phyloP scores from a whole-genome alignment of 768 basidiomycete species.

The Solioccasus polychromus region DNA sequence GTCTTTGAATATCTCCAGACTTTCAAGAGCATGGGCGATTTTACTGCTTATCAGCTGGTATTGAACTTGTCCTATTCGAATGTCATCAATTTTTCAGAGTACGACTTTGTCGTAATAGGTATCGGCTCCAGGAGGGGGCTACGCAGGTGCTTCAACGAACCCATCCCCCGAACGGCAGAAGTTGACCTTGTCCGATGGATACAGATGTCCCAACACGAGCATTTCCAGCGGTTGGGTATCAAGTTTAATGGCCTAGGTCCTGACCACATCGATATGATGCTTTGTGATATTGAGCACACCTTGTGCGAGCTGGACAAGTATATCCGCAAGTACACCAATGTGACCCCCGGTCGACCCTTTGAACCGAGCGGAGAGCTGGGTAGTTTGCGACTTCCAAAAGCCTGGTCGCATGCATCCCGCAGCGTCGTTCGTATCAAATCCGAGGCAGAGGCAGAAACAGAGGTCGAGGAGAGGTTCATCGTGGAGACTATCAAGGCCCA shows the following conservation, averaged over 20 bases:
- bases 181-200: conserved; percentile 65
- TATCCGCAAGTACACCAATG: conserved; percentile 41
- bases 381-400: conserved; percentile 42
- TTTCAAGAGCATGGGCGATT: conserved; percentile 73
- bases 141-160: conserved; percentile 59
- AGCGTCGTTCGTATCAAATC: conserved; percentile 39
- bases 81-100: conserved; percentile 57
- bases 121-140: conserved; percentile 66
- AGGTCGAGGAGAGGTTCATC: conserved; percentile 41
- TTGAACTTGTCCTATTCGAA: conserved; percentile 56
- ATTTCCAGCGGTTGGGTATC: conserved; percentile 60
- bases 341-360: conserved; percentile 37
- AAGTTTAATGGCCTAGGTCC: conserved; percentile 51
- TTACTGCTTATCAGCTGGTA: conserved; percentile 68
- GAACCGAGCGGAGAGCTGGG: conserved; percentile 25
- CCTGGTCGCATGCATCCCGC: conserved; percentile 54
- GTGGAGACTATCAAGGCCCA: conserved; percentile 39
- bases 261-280: conserved; percentile 47
- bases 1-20: conserved; percentile 56
- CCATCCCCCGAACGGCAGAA: conserved; percentile 42
- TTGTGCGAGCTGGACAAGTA: conserved; percentile 83
- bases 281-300: conserved; percentile 76
- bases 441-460: conserved; percentile 29
- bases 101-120: conserved; percentile 70
- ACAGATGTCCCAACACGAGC: conserved; percentile 52